These are phyloP conservation scores for Chlamydomonas asymmetrica DNA, from an alignment of 139 green algal genomes.

Conservation along the genomic window DNA sequence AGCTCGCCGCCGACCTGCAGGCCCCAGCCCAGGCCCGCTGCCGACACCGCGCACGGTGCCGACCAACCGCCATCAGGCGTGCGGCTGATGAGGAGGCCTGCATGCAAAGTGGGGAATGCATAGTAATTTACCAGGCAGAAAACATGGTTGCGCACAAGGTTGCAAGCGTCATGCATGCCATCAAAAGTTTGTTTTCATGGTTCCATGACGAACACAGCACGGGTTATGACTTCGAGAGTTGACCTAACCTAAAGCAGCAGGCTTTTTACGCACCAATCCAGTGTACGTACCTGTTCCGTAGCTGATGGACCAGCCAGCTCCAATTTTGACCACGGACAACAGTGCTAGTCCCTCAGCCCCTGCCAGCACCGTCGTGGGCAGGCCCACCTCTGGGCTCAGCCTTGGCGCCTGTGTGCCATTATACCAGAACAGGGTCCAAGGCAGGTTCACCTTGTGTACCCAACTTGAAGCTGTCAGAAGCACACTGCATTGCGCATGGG, in stretches of 20 bases:
- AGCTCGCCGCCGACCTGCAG: constrained; percentile 58
- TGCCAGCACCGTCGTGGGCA: constrained; percentile 53
- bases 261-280: too few relatives aligned
- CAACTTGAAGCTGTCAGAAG: too few relatives aligned
- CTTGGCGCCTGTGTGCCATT: constrained; percentile 23
- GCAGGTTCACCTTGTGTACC: too few relatives aligned
- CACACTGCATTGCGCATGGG: too few relatives aligned
- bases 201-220: too few relatives aligned
- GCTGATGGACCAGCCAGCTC: constrained; percentile 57
- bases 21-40: constrained; percentile 58
- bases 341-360: constrained; percentile 58
- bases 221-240: too few relatives aligned
- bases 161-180: too few relatives aligned
- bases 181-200: too few relatives aligned
- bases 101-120: too few relatives aligned
- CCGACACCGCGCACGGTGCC: constrained; percentile 50
- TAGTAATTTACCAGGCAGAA: too few relatives aligned
- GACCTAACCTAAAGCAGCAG: too few relatives aligned
- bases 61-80: constrained; percentile 46
- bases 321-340: constrained; percentile 47
- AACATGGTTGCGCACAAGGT: too few relatives aligned
- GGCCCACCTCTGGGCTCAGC: constrained; percentile 41
- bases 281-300: constrained; percentile 56
- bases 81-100: constrained; percentile 63
- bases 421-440: constrained; percentile 4